Conservation (phyloP, 169 alveolate species). For the Cystoisospora suis region DNA sequence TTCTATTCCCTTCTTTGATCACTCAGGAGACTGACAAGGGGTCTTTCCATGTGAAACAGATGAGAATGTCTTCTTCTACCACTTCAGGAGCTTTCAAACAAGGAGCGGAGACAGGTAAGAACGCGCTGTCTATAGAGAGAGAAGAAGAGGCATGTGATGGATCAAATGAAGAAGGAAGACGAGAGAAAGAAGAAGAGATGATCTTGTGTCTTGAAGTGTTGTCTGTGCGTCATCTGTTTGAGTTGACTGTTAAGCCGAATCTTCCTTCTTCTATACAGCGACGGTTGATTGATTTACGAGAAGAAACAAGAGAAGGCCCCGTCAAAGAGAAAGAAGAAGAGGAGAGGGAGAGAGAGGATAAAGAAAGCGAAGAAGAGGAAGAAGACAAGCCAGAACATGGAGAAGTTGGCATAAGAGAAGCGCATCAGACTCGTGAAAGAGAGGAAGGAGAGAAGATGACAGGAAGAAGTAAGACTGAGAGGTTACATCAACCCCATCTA, state of each 20-base stretch:
- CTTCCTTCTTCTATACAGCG: too few species aligned
- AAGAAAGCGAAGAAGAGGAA: not conserved
- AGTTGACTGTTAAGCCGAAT: conserved; percentile 43
- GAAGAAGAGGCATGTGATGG: conserved; percentile 16
- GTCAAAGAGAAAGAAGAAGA: conserved; percentile 54
- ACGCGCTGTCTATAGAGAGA: conserved; percentile 19
- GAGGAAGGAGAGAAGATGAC: too few species aligned
- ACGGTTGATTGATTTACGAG: too few species aligned
- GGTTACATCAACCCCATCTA: too few species aligned
- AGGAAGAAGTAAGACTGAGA: too few species aligned
- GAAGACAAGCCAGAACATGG: not conserved
- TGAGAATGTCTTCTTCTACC: too few species aligned
- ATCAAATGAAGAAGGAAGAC: not conserved
- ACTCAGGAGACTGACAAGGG: too few species aligned
- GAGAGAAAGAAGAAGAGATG: not conserved
- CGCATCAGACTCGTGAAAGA: too few species aligned
- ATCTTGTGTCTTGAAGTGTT: not conserved
- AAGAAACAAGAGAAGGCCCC: conserved; percentile 18
- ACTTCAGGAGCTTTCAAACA: too few species aligned
- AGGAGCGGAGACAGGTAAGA: conserved; percentile 34
- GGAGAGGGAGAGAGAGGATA: conserved; percentile 18
- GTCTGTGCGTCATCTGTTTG: conserved; percentile 26
- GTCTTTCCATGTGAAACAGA: too few species aligned
- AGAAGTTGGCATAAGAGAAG: not conserved
- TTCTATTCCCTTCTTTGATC: too few species aligned